These are phyloP conservation scores for Myriangium duriaei DNA, from an alignment of 2,329 filamentous ascomycete genomes.

Conservation along the genomic window DNA sequence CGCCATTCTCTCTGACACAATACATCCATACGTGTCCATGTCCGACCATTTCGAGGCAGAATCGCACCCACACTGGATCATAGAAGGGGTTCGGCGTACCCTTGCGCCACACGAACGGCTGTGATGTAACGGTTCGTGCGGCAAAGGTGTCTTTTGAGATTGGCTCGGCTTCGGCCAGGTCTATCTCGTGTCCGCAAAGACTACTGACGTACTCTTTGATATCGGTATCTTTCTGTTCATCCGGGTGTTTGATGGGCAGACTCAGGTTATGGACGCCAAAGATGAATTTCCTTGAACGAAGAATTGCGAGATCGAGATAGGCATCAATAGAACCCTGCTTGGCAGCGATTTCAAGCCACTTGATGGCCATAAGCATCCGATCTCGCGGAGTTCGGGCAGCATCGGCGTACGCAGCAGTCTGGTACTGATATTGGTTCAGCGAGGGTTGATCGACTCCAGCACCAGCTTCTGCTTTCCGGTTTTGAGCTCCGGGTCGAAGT, in stretches of 20 bases:
- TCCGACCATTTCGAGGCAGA: conserved; percentile 16
- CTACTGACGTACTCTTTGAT: conserved; percentile 15
- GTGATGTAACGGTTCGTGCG: not conserved
- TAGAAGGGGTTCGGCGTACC: conserved; percentile 16
- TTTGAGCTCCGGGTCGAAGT: not conserved
- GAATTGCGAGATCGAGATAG: conserved; percentile 16
- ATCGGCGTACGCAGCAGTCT: conserved; percentile 12
- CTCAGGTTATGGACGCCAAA: conserved; percentile 4
- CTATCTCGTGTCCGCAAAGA: conserved; percentile 16
- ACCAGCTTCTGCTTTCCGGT: not conserved
- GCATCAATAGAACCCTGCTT: conserved; percentile 17
- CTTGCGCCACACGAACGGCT: conserved; percentile 4
- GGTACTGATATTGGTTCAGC: conserved; percentile 15
- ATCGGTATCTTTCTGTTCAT: conserved; percentile 14
- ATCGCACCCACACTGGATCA: conserved; percentile 13
- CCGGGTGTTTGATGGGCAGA: conserved; percentile 13
- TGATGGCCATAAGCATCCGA: conserved; percentile 16
- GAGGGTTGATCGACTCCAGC: too few species aligned
- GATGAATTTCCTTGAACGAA: conserved; percentile 16
- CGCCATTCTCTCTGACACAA: conserved; percentile 1
- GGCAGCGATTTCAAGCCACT: conserved; percentile 18
- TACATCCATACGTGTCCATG: conserved; percentile 12
- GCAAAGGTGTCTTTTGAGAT: conserved; percentile 1
- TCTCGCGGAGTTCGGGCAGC: conserved; percentile 17
- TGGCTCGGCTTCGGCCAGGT: conserved; percentile 14